phyloP scores from a whole-genome alignment of 2,329 filamentous ascomycete species.

The Phyllosticta citribraziliensis region DNA sequence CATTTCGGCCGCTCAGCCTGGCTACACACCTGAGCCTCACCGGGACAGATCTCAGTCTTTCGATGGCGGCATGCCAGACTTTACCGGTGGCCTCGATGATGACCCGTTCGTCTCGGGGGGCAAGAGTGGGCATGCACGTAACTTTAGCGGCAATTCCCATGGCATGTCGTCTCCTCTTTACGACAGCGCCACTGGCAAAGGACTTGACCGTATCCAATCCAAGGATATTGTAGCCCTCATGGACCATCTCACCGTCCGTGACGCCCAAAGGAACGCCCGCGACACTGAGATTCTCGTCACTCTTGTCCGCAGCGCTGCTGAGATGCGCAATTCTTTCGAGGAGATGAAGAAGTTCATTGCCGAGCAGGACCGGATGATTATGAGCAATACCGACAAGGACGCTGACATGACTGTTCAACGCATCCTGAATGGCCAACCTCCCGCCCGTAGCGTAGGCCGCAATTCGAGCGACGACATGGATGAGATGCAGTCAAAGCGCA shows the following conservation, averaged over 20 bases:
- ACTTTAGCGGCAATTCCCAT: slow-evolving; percentile 83
- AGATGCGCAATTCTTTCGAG: slow-evolving; percentile 95
- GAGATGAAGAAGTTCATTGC: slow-evolving; percentile 89
- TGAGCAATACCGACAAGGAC: slow-evolving; percentile 76
- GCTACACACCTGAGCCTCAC: slow-evolving; percentile 36
- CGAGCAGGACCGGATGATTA: slow-evolving; percentile 81
- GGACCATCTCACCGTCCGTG: slow-evolving; percentile 95
- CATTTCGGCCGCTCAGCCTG: slow-evolving; percentile 62
- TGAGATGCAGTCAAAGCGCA: slow-evolving; percentile 64
- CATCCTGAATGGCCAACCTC: slow-evolving; percentile 70
- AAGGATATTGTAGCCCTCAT: slow-evolving; percentile 95
- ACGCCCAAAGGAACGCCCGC: slow-evolving; percentile 89
- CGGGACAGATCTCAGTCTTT: slow-evolving; percentile 36
- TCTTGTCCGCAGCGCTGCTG: slow-evolving; percentile 82
- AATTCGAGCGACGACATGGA: slow-evolving; percentile 44
- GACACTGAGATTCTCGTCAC: slow-evolving; percentile 96
- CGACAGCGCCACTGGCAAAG: slow-evolving; percentile 76
- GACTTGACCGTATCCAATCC: slow-evolving; percentile 85
- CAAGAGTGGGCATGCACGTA: slow-evolving; percentile 46
- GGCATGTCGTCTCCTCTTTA: slow-evolving; percentile 85
- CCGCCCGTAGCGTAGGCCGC: slow-evolving; percentile 19
- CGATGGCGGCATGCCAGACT: slow-evolving; percentile 46
- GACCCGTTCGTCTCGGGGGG: slow-evolving; percentile 56
- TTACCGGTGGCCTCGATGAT: slow-evolving; percentile 39
- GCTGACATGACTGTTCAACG: slow-evolving; percentile 78